Evolutionary conservation across 2,329 filamentous ascomycete genomes (phyloP).

Genomic region (Curvularia eragrostidis): DNA sequence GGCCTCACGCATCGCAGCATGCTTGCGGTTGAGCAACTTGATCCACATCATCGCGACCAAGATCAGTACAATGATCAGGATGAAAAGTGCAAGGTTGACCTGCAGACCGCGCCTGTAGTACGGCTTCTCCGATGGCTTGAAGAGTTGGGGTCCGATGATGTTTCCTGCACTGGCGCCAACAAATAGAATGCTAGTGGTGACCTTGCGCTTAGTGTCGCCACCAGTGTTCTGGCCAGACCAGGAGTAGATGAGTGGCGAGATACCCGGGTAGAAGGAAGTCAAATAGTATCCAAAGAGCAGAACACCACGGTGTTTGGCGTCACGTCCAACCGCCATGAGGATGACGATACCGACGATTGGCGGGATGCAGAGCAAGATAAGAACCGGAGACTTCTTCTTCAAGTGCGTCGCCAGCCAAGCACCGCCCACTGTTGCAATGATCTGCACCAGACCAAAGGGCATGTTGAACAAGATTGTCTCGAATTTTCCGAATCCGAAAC

Average conservation of each 20-base stretch:
- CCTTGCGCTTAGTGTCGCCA: conserved; percentile 73
- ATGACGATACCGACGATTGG: conserved; percentile 65
- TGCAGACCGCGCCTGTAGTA: conserved; percentile 64
- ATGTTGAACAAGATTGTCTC: conserved; percentile 67
- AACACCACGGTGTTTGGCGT: conserved; percentile 55
- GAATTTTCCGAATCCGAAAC: conserved; percentile 64
- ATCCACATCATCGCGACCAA: conserved; percentile 57
- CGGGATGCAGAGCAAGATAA: conserved; percentile 62
- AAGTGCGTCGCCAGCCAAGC: conserved; percentile 63
- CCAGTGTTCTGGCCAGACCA: conserved; percentile 70
- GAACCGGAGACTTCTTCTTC: conserved; percentile 63
- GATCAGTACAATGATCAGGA: conserved; percentile 63
- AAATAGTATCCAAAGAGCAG: conserved; percentile 66
- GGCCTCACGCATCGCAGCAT: conserved; percentile 61
- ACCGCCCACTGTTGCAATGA: conserved; percentile 65
- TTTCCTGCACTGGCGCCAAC: conserved; percentile 71
- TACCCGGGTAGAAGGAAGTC: conserved; percentile 66
- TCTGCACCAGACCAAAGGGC: conserved; percentile 66
- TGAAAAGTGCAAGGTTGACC: conserved; percentile 67
- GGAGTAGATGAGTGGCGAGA: conserved; percentile 66
- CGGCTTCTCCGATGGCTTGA: conserved; percentile 66
- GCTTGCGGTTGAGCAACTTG: conserved; percentile 61
- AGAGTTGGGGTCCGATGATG: conserved; percentile 69
- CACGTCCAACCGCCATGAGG: conserved; percentile 59
- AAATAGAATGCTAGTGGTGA: conserved; percentile 69